These are phyloP conservation scores for Crithidia sp. DNA, from an alignment of 208 protist genomes.

Conservation along the genomic window DNA sequence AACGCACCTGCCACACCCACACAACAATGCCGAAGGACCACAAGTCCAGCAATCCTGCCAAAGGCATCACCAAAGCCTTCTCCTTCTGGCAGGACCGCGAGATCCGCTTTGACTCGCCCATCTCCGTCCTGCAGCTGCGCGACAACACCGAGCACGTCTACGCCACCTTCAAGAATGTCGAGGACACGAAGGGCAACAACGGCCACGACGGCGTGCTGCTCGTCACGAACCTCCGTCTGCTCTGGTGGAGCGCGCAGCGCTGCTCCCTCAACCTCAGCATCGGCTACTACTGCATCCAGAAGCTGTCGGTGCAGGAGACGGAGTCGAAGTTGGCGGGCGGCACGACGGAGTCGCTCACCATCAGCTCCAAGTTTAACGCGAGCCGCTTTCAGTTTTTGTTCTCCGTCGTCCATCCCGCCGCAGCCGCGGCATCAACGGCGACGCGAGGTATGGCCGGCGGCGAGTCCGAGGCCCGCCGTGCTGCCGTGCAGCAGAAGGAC, in stretches of 20 bases:
- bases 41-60: constrained; percentile 12
- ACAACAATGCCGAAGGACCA: constrained; percentile 21
- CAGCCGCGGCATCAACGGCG: no score
- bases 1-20: no score
- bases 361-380: constrained; percentile 81
- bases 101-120: constrained; percentile 92
- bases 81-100: constrained; percentile 96
- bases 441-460: neutral
- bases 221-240: constrained; percentile 96
- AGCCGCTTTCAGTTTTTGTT: constrained; percentile 97
- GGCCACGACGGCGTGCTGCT: constrained; percentile 88
- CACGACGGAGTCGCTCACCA: constrained; percentile 85
- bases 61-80: constrained; percentile 47
- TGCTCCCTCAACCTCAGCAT: constrained; percentile 90
- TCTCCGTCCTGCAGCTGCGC: constrained; percentile 57
- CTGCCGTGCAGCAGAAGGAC: neutral
- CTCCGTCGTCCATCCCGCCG: constrained; percentile 61
- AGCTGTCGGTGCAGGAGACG: constrained; percentile 87
- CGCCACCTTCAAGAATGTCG: constrained; percentile 81
- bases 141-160: constrained; percentile 80
- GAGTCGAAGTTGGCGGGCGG: constrained; percentile 76
- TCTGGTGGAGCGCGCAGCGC: constrained; percentile 83
- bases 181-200: constrained; percentile 97
- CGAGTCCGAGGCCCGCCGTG: neutral
- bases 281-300: constrained; percentile 90